Evolutionary conservation across 2,329 filamentous ascomycete genomes (phyloP).

Genomic region (Cercospora beticola): DNA sequence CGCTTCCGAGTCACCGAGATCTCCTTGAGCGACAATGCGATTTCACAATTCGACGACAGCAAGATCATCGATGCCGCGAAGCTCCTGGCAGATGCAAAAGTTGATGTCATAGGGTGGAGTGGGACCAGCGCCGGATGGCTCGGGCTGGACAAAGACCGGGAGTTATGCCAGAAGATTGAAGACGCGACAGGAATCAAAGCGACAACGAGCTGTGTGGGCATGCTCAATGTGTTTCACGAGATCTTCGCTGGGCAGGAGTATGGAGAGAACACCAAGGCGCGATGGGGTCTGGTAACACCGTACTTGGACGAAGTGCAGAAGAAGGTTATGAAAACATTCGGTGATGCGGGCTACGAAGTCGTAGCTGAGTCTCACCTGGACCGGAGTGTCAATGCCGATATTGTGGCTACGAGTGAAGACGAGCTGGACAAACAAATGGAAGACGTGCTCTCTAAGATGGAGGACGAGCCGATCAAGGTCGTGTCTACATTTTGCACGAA

Average conservation of each 20-base stretch:
- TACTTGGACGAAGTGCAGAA: slow-evolving; percentile 45
- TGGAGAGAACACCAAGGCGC: slow-evolving; percentile 22
- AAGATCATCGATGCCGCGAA: slow-evolving; percentile 33
- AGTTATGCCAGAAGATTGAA: slow-evolving; percentile 42
- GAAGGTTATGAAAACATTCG: slow-evolving; percentile 41
- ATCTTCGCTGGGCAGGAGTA: slow-evolving; percentile 14
- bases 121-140: slow-evolving; percentile 34
- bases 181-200: slow-evolving; percentile 41
- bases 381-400: slow-evolving; percentile 42
- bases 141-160: slow-evolving; percentile 37
- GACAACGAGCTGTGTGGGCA: slow-evolving; percentile 45
- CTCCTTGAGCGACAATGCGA: slow-evolving; percentile 36
- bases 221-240: slow-evolving; percentile 40
- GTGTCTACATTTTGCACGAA: slow-evolving; percentile 49
- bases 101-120: slow-evolving; percentile 37
- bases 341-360: slow-evolving; percentile 37
- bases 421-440: slow-evolving; percentile 34
- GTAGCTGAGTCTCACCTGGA: slow-evolving; percentile 39
- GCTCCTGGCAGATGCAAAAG: slow-evolving; percentile 35
- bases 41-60: slow-evolving; percentile 38
- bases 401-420: slow-evolving; percentile 40
- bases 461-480: slow-evolving; percentile 34
- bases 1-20: slow-evolving; percentile 47
- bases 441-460: slow-evolving; percentile 28
- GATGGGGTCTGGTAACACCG: slow-evolving; percentile 45